These are phyloP conservation scores for Apostasia ramifera DNA, from an alignment of 106 monocot species.

Conservation along the genomic window DNA sequence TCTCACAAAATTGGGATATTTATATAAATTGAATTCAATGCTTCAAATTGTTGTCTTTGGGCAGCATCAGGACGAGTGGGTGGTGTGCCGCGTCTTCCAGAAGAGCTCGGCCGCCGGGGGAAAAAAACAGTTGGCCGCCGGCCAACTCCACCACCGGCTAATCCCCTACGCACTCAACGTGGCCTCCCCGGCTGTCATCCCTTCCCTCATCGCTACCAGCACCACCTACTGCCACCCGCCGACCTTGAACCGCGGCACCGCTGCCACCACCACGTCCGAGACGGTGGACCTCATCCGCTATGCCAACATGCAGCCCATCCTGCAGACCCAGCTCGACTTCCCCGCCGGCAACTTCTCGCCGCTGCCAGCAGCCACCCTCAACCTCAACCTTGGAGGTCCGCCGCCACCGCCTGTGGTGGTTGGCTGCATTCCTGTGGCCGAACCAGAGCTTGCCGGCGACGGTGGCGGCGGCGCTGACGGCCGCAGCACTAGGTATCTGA, in stretches of 20 bases:
- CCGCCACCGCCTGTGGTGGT: not conserved
- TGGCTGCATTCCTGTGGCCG: not conserved
- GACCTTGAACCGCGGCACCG: not conserved
- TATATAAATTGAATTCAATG: not conserved
- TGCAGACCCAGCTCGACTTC: not conserved
- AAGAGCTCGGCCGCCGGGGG: slow-evolving; percentile 40
- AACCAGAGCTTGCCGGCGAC: not conserved
- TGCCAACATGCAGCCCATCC: not conserved
- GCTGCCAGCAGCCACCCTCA: not conserved
- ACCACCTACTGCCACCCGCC: not conserved
- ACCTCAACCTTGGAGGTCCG: slow-evolving; percentile 5
- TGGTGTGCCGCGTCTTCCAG: slow-evolving; percentile 76
- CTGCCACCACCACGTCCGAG: not conserved
- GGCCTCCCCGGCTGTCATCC: slow-evolving; percentile 20
- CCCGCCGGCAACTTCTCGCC: not conserved
- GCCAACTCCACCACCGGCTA: slow-evolving; percentile 7
- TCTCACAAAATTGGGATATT: not conserved
- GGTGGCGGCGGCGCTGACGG: not conserved
- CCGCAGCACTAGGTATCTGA: not conserved
- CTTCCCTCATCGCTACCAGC: slow-evolving; percentile 11
- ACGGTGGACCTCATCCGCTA: not conserved
- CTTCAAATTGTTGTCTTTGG: not conserved
- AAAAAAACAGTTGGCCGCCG: slow-evolving; percentile 53
- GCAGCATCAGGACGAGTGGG: slow-evolving; percentile 69
- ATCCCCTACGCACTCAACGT: slow-evolving; percentile 37